A percentile compares a stretch with the other conserved stretches of the same genome.
phyloP scores from a whole-genome alignment of 305 asterid species.

The Fraxinus paxiana region DNA sequence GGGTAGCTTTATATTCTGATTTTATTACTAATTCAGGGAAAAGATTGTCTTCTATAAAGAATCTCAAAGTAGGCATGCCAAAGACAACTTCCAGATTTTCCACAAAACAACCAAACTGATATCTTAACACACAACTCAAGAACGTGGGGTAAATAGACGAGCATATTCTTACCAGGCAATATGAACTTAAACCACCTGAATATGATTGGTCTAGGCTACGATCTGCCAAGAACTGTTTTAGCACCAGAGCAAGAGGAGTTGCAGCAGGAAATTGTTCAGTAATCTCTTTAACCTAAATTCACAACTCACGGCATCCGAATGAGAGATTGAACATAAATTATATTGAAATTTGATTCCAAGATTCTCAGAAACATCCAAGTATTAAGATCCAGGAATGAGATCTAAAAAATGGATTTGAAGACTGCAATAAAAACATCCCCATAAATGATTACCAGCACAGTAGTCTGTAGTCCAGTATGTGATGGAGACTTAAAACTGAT shows the following conservation, averaged over 20 bases:
- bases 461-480: conserved; percentile 94
- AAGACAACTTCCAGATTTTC: not conserved
- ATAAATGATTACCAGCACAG: conserved; percentile 74
- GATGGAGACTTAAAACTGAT: conserved; percentile 96
- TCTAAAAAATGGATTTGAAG: conserved; percentile 3
- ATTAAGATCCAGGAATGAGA: conserved; percentile 19
- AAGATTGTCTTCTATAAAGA: not conserved
- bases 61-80: not conserved
- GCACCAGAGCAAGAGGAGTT: conserved; percentile 84
- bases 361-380: conserved; percentile 16
- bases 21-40: not conserved
- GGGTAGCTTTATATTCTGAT: not conserved
- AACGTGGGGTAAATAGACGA: not conserved
- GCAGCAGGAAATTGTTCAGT: conserved; percentile 89
- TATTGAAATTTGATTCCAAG: conserved; percentile 3
- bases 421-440: conserved; percentile 8
- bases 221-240: conserved; percentile 96
- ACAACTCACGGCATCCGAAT: conserved; percentile 20
- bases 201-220: conserved; percentile 96
- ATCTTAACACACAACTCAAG: not conserved
- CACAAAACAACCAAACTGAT: not conserved
- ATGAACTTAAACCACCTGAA: conserved; percentile 96
- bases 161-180: conserved; percentile 74
- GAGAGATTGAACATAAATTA: conserved; percentile 10
- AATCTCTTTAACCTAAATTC: conserved; percentile 82